Evolutionary conservation across 129 eudicot species (phyloP).

Genomic region (Pulicaria dysenterica): DNA sequence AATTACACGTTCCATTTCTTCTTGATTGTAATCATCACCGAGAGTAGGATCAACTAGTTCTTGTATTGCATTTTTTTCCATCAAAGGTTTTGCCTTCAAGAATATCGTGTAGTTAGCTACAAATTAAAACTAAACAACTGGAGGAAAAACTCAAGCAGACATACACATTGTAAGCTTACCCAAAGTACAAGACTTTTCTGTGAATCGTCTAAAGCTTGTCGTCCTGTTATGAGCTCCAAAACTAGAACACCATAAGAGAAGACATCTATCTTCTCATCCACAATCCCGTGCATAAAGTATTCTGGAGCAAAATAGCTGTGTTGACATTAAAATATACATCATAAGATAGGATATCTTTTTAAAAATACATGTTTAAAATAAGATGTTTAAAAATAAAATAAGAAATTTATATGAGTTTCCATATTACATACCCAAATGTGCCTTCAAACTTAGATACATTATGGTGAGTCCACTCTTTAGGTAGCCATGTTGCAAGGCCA

Average conservation of each 20-base stretch:
- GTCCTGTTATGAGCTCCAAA: slow-evolving; percentile 74
- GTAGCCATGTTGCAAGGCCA: slow-evolving; percentile 93
- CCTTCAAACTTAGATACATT: slow-evolving; percentile 76
- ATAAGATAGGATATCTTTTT: not conserved
- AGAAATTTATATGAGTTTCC: not conserved
- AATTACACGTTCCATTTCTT: slow-evolving; percentile 61
- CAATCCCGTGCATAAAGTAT: slow-evolving; percentile 81
- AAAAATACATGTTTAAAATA: not conserved
- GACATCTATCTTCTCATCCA: slow-evolving; percentile 77
- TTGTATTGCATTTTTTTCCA: slow-evolving; percentile 40
- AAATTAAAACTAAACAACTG: slow-evolving; percentile 7
- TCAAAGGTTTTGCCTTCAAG: slow-evolving; percentile 70
- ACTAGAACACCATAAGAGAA: slow-evolving; percentile 76
- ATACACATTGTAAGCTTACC: slow-evolving; percentile 41
- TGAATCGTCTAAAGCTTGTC: slow-evolving; percentile 66
- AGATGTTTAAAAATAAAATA: not conserved
- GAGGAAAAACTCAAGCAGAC: not conserved
- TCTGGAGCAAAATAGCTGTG: slow-evolving; percentile 77
- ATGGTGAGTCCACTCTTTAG: slow-evolving; percentile 74
- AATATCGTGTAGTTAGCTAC: slow-evolving; percentile 1
- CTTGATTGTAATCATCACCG: slow-evolving; percentile 46
- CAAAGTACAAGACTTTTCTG: slow-evolving; percentile 68
- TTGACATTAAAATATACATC: slow-evolving; percentile 21
- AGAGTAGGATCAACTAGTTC: slow-evolving; percentile 69
- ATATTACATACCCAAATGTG: slow-evolving; percentile 75